These are phyloP conservation scores for Phialophora macrospora DNA, from an alignment of 2,329 filamentous ascomycete genomes.

Conservation along the genomic window DNA sequence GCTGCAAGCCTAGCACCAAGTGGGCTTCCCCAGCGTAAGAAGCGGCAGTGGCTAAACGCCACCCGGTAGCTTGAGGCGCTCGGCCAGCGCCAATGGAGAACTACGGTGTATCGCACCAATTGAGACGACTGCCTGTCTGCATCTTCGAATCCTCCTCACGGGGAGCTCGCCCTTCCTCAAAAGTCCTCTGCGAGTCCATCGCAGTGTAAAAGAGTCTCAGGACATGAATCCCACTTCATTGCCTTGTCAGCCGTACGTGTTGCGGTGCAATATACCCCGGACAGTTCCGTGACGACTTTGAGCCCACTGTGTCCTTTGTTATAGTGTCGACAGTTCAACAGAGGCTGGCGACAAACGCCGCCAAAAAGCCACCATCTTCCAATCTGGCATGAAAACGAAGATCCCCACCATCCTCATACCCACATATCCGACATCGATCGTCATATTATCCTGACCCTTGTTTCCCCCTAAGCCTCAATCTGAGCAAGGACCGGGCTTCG, in stretches of 20 bases:
- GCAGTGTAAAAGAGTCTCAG: background rate
- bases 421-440: constrained; percentile 26
- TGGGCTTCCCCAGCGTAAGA: constrained; percentile 7
- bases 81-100: background rate
- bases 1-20: constrained; percentile 12
- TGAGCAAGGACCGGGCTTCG: constrained; percentile 17
- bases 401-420: constrained; percentile 21
- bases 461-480: constrained; percentile 30
- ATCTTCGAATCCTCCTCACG: background rate
- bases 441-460: constrained; percentile 20
- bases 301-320: background rate
- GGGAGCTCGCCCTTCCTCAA: background rate
- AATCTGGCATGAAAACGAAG: constrained; percentile 30
- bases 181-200: background rate
- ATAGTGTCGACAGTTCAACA: background rate
- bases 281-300: no score
- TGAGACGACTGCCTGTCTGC: background rate
- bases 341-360: background rate
- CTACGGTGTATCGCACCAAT: constrained; percentile 9
- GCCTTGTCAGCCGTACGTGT: background rate
- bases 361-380: constrained; percentile 27
- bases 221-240: background rate
- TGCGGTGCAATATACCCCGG: no score
- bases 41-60: constrained; percentile 18
- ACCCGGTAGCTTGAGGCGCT: constrained; percentile 9